phyloP scores from a whole-genome alignment of 345 rosid species.

The Noccaea caerulescens region DNA sequence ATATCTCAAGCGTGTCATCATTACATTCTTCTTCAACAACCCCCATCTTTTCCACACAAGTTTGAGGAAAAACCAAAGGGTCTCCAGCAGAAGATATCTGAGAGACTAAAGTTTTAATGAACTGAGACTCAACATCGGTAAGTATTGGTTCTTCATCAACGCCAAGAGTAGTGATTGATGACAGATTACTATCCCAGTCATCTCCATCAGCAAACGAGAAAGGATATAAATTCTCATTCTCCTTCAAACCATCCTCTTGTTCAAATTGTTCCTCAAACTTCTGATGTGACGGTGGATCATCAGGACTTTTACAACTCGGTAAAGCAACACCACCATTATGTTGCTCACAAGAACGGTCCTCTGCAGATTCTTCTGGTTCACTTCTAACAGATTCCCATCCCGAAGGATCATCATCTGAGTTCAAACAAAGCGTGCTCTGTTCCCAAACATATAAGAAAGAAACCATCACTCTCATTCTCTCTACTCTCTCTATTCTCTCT shows the following conservation, averaged over 20 bases:
- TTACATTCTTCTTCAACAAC: constrained; percentile 18
- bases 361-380: constrained; percentile 18
- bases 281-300: constrained; percentile 39
- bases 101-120: not conserved
- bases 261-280: constrained; percentile 40
- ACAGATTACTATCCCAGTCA: constrained; percentile 26
- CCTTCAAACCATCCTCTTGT: constrained; percentile 4
- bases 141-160: constrained; percentile 1
- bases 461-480: constrained; percentile 6
- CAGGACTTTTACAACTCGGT: constrained; percentile 4
- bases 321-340: constrained; percentile 4
- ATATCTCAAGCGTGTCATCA: constrained; percentile 22
- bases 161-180: constrained; percentile 32
- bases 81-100: not conserved
- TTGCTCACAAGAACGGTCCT: constrained; percentile 13
- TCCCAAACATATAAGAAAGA: not conserved
- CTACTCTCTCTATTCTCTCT: not conserved
- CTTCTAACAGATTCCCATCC: constrained; percentile 31
- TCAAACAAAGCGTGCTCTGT: constrained; percentile 47
- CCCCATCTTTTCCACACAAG: constrained; percentile 30
- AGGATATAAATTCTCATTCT: constrained; percentile 24
- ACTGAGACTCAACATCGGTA: constrained; percentile 23
- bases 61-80: constrained; percentile 1
- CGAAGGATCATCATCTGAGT: constrained; percentile 20
- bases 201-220: constrained; percentile 37